Evolutionary conservation across 2,329 filamentous ascomycete genomes (phyloP).

Genomic region (Salinomyces thailandicus): DNA sequence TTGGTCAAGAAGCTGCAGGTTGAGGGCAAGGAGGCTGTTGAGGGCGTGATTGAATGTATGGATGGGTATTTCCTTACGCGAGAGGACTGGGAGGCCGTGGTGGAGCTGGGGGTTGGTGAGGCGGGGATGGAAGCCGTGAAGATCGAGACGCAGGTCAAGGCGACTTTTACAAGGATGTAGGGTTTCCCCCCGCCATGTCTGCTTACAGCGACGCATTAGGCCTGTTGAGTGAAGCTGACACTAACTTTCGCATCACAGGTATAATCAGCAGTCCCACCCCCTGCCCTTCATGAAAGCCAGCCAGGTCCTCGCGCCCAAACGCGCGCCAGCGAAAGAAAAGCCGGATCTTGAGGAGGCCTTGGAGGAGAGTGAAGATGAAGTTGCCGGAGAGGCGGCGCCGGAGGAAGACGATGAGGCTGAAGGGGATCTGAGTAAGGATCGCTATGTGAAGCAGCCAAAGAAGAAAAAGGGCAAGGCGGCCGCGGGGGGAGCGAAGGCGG

Average conservation of each 20-base stretch:
- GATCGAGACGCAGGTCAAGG: slow-evolving; percentile 76
- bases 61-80: slow-evolving; percentile 91
- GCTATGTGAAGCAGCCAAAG: slow-evolving; percentile 90
- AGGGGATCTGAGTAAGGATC: slow-evolving; percentile 82
- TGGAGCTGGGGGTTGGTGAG: slow-evolving; percentile 79
- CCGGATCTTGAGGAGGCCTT: slow-evolving; percentile 95
- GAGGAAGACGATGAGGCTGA: slow-evolving; percentile 63
- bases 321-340: slow-evolving; percentile 58
- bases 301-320: slow-evolving; percentile 62
- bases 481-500: slow-evolving; percentile 40
- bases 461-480: slow-evolving; percentile 43
- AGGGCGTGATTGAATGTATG: slow-evolving; percentile 85
- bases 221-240: no score
- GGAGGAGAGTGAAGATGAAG: slow-evolving; percentile 74
- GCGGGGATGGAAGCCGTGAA: slow-evolving; percentile 65
- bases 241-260: slow-evolving; percentile 44
- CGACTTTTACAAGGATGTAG: slow-evolving; percentile 79
- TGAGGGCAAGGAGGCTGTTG: slow-evolving; percentile 73
- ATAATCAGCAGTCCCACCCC: slow-evolving; percentile 78
- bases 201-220: background rate
- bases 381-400: slow-evolving; percentile 44
- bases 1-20: slow-evolving; percentile 62
- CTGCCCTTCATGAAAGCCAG: slow-evolving; percentile 94
- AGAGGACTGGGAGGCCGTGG: slow-evolving; percentile 87
- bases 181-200: slow-evolving; percentile 29